phyloP scores from a whole-genome alignment of 768 basidiomycete species.

The Tricholoma hemisulphureum region DNA sequence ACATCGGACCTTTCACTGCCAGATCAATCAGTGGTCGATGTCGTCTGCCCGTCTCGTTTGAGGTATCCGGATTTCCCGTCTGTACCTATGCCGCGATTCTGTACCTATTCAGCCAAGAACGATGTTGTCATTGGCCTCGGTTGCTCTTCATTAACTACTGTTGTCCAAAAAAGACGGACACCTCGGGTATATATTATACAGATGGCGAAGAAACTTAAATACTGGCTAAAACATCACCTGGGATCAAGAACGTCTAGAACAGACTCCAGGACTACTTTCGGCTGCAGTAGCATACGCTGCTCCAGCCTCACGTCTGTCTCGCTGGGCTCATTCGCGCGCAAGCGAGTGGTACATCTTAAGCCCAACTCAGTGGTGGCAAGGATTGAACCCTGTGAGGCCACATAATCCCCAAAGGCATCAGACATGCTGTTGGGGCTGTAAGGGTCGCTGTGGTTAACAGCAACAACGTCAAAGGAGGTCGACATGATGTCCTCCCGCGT shows the following conservation, averaged over 20 bases:
- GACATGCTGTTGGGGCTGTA: constrained; percentile 40
- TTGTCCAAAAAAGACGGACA: too few species aligned
- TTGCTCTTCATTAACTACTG: too few species aligned
- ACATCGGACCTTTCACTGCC: too few species aligned
- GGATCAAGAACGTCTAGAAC: constrained; percentile 47
- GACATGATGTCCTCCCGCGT: constrained; percentile 75
- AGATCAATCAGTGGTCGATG: too few species aligned
- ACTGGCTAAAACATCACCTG: constrained; percentile 12
- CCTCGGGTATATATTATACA: too few species aligned
- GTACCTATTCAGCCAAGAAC: too few species aligned
- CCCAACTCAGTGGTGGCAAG: constrained; percentile 74
- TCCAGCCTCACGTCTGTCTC: constrained; percentile 45
- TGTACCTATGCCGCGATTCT: too few species aligned
- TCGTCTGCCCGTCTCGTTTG: too few species aligned
- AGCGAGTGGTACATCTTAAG: constrained; percentile 59
- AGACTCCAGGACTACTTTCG: constrained; percentile 79
- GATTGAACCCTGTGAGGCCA: constrained; percentile 47
- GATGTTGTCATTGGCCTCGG: too few species aligned
- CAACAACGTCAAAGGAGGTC: constrained; percentile 69
- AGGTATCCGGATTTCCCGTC: too few species aligned
- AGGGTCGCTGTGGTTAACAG: constrained; percentile 50
- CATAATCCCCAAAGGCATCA: constrained; percentile 59
- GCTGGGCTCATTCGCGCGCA: constrained; percentile 24
- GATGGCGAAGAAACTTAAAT: not conserved
- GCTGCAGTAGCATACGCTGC: constrained; percentile 57